Evolutionary conservation across 345 rosid species (phyloP).

Genomic region (Anastatica hierochuntica): DNA sequence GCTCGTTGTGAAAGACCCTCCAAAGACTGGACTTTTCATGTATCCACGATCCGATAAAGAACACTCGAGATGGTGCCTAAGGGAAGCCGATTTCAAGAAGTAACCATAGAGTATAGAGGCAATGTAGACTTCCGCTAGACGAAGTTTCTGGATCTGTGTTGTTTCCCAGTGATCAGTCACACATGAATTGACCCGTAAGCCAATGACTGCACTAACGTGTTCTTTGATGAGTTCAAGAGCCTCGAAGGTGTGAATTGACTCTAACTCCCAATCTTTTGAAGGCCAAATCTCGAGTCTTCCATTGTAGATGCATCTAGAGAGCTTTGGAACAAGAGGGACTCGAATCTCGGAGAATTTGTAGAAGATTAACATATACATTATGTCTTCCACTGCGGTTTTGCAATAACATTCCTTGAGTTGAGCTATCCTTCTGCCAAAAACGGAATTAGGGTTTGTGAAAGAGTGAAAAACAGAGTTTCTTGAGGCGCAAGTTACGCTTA

Average conservation of each 20-base stretch:
- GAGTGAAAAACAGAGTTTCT: background rate
- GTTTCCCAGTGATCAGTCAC: conserved; percentile 83
- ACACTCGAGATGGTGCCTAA: conserved; percentile 56
- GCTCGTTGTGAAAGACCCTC: conserved; percentile 20
- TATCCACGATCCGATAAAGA: conserved; percentile 31
- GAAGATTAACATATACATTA: conserved; percentile 75
- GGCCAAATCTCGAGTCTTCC: conserved; percentile 87
- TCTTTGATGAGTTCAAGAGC: conserved; percentile 64
- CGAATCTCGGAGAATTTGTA: conserved; percentile 76
- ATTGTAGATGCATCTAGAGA: conserved; percentile 70
- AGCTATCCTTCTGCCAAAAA: conserved; percentile 73
- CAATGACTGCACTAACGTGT: conserved; percentile 60
- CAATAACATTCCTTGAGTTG: conserved; percentile 55
- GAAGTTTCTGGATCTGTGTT: conserved; percentile 45
- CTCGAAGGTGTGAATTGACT: conserved; percentile 65
- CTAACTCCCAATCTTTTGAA: conserved; percentile 83
- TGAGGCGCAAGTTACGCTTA: too few relatives aligned
- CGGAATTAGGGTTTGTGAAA: background rate
- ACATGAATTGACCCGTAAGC: conserved; percentile 62
- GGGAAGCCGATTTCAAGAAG: conserved; percentile 70
- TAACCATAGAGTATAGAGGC: conserved; percentile 78
- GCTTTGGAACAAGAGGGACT: conserved; percentile 82
- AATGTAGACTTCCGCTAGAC: conserved; percentile 43
- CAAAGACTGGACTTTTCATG: conserved; percentile 41
- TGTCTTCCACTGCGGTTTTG: conserved; percentile 67